A percentile compares a stretch with the other conserved stretches of the same genome.
phyloP scores from a whole-genome alignment of 2,329 filamentous ascomycete species.

The Coleophoma eucalyptorum region DNA sequence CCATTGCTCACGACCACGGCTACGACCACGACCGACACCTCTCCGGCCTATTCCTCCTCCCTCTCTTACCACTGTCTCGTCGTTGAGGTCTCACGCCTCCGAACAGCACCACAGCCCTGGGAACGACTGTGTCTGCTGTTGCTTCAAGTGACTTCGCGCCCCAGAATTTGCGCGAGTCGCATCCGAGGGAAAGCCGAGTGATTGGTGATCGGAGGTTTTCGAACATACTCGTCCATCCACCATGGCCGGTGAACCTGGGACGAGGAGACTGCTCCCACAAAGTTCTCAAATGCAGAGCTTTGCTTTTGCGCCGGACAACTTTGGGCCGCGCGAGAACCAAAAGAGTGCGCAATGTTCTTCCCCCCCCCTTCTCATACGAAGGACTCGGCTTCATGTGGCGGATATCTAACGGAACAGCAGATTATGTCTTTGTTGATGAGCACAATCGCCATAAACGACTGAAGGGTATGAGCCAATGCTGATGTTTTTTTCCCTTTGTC shows the following conservation, averaged over 20 bases:
- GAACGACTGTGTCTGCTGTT: too few relatives aligned
- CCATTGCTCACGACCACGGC: conserved; percentile 7
- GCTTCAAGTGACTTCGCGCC: too few relatives aligned
- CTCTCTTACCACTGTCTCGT: neutral
- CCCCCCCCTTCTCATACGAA: neutral
- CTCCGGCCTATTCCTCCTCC: neutral
- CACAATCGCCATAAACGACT: conserved; percentile 96
- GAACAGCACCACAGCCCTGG: neutral
- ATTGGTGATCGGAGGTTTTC: neutral
- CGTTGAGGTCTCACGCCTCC: conserved; percentile 6
- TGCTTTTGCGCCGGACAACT: conserved; percentile 65
- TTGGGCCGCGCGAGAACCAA: conserved; percentile 69
- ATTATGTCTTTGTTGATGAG: conserved; percentile 99
- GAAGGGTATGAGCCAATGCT: conserved; percentile 61
- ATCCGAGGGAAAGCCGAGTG: neutral
- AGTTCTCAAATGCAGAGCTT: conserved; percentile 71
- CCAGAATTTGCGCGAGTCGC: neutral
- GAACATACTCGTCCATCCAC: conserved; percentile 12
- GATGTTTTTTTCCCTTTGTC: too few relatives aligned
- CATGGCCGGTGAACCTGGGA: conserved; percentile 62
- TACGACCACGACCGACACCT: neutral
- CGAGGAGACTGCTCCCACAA: conserved; percentile 62
- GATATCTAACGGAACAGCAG: conserved; percentile 43
- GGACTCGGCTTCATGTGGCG: neutral
- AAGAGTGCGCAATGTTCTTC: conserved; percentile 60